Evolutionary conservation across 2,329 filamentous ascomycete species (phyloP).

Genomic region (Venturiaceae sp.): DNA sequence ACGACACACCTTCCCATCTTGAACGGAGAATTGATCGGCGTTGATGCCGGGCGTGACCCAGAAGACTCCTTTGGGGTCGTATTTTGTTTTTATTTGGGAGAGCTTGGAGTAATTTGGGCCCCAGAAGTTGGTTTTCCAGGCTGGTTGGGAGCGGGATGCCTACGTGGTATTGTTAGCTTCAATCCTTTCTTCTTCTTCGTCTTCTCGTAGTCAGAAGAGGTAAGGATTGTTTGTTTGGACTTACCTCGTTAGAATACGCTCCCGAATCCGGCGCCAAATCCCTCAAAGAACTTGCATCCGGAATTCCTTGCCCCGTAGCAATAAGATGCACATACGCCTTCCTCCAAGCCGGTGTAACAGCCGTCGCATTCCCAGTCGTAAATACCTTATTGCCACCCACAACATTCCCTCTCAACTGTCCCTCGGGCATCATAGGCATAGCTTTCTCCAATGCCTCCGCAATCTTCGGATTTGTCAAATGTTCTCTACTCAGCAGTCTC

Average conservation of each 20-base stretch:
- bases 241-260: conserved; percentile 5
- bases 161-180: conserved; percentile 28
- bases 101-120: conserved; percentile 40
- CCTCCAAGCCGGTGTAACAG: conserved; percentile 31
- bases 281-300: not conserved
- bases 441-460: conserved; percentile 2
- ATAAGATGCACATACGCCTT: conserved; percentile 31
- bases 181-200: not conserved
- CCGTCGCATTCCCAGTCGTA: conserved; percentile 9
- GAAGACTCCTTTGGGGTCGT: conserved; percentile 46
- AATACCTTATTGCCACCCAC: conserved; percentile 5
- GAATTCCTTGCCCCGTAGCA: conserved; percentile 3
- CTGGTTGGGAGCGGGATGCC: not conserved
- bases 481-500: conserved; percentile 1
- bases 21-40: conserved; percentile 2
- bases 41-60: conserved; percentile 16
- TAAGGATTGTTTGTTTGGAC: conserved; percentile 8
- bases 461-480: not conserved
- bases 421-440: conserved; percentile 4
- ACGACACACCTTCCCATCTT: not conserved
- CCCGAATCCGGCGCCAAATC: not conserved
- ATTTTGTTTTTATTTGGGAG: conserved; percentile 38
- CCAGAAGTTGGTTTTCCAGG: conserved; percentile 46
- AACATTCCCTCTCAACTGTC: conserved; percentile 4
- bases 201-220: not conserved